Base-by-base conservation (phyloP, 352 stramenopile species). In the Globisporangium paroecandrum region DNA sequence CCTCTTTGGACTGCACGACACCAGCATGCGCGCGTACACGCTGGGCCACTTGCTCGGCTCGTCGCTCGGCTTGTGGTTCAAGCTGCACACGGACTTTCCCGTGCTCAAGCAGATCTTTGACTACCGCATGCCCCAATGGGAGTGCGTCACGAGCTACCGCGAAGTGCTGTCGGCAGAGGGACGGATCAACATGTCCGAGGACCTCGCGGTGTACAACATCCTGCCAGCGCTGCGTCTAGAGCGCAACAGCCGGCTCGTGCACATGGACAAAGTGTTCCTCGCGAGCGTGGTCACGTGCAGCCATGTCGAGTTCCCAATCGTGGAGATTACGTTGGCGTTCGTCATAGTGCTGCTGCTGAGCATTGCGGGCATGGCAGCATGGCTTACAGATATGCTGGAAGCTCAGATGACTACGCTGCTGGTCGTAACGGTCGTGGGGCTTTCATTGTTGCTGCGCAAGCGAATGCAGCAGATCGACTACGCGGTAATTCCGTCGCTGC, bases 241-340 rank as follows among this genome's bases (percentile, higher is more conserved):
- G 34, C 77, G 72, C 55, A 91, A 91, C 47, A 70, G 71, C 15
- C 59, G 71, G 36, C 70, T 91, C 15, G 25, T 77, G 10, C 64
- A 89, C 58, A 89, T 89, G 80, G 78, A 87, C 36, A 83, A 85
- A 66, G 38, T 86, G 43, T 77, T 79, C 56, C 71, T 91, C 32
- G 62, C 90, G 22, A 91, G 83, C 71, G 90, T 93, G 64, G 77
- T 77, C 13, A 91, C 85, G 49, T 89, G 78, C 0, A 82, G 68
- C 12, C 68, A 78, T 15, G 62, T 63, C 38, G 69, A 88, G 51
- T 66, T 78, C 3, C 79, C 79, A 0, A 62, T 77, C 5, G 41
- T 69, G 0, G 81, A 89, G 64, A 47, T 68, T 38, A 73, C 5
- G 22, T 22, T 76, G 25, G 20, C 20, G 15, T 5, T 65, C 4